phyloP scores from a whole-genome alignment of 768 basidiomycete species.

The Amanita rubescens region DNA sequence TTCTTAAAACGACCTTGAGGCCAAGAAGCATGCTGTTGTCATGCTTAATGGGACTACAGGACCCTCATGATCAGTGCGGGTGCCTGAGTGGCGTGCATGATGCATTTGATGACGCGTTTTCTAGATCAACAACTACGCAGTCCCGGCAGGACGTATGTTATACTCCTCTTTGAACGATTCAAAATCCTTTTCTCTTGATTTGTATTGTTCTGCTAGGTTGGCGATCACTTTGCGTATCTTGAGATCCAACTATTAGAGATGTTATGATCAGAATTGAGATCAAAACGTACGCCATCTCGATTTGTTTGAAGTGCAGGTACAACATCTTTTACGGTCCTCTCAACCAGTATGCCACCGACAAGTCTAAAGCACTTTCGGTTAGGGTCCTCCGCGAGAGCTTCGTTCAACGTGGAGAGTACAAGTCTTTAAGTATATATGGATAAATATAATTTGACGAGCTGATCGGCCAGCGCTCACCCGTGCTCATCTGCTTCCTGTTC shows the following conservation, averaged over 20 bases:
- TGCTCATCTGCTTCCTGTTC: conserved; percentile 97
- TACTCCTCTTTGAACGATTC: conserved; percentile 74
- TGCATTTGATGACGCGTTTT: not conserved
- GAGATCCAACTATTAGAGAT: conserved; percentile 9
- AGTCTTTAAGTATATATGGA: conserved; percentile 34
- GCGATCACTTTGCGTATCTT: conserved; percentile 81
- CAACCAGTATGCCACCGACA: conserved; percentile 92
- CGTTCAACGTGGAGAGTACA: conserved; percentile 81
- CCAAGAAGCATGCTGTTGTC: too few species aligned
- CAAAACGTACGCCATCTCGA: conserved; percentile 63
- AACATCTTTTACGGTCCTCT: conserved; percentile 92
- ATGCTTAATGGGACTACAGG: too few species aligned
- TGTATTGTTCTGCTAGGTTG: conserved; percentile 80
- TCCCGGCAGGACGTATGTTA: conserved; percentile 55
- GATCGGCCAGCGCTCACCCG: conserved; percentile 43
- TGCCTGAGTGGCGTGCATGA: too few species aligned
- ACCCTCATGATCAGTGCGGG: too few species aligned
- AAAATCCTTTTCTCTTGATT: conserved; percentile 78
- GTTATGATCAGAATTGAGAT: not conserved
- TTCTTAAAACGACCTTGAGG: too few species aligned
- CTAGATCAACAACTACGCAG: not conserved
- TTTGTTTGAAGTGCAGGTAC: conserved; percentile 88
- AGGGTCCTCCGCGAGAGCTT: conserved; percentile 76
- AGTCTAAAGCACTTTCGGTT: conserved; percentile 94
- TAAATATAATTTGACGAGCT: not conserved